Percentiles rank a stretch among this genome's conserved stretches.
These are phyloP conservation scores for Alternaria burnsii DNA, from an alignment of 2,329 filamentous ascomycete species.

Conservation along the genomic window DNA sequence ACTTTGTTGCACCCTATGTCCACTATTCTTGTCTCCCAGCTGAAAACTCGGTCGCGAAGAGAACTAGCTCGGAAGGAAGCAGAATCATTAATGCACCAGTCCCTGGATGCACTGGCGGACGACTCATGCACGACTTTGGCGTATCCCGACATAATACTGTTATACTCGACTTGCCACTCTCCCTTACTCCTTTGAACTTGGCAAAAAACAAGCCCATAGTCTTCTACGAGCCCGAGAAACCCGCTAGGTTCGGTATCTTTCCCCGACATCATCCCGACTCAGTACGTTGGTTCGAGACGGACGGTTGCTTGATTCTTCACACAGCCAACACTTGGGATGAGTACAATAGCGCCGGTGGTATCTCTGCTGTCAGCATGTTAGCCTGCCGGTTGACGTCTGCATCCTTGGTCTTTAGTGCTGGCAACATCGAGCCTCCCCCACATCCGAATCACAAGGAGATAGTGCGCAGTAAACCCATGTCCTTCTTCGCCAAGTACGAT, in stretches of 20 bases:
- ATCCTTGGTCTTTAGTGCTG: slow-evolving; percentile 70
- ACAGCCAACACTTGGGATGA: slow-evolving; percentile 76
- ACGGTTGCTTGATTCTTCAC: slow-evolving; percentile 74
- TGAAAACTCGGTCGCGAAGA: slow-evolving; percentile 21
- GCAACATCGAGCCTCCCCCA: slow-evolving; percentile 66
- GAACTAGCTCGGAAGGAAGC: not conserved
- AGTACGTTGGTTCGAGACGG: slow-evolving; percentile 73
- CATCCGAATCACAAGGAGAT: slow-evolving; percentile 25
- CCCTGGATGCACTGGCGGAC: slow-evolving; percentile 68
- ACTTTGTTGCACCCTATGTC: slow-evolving; percentile 71
- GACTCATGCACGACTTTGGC: slow-evolving; percentile 82
- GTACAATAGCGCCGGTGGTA: slow-evolving; percentile 37
- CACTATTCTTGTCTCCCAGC: slow-evolving; percentile 69
- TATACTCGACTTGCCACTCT: slow-evolving; percentile 74
- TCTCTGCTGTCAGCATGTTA: slow-evolving; percentile 67
- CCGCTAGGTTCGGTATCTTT: slow-evolving; percentile 73
- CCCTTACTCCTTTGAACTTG: slow-evolving; percentile 70
- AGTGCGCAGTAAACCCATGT: slow-evolving; percentile 46
- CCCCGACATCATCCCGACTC: slow-evolving; percentile 66
- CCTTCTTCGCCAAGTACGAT: slow-evolving; percentile 59
- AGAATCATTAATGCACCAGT: slow-evolving; percentile 63
- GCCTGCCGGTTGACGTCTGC: slow-evolving; percentile 73
- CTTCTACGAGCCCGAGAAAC: slow-evolving; percentile 65
- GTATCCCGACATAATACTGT: slow-evolving; percentile 69
- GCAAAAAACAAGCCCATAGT: slow-evolving; percentile 65